Evolutionary conservation across 495 filamentous ascomycete genomes (phyloP).

Genomic region (Physcia stellaris): DNA sequence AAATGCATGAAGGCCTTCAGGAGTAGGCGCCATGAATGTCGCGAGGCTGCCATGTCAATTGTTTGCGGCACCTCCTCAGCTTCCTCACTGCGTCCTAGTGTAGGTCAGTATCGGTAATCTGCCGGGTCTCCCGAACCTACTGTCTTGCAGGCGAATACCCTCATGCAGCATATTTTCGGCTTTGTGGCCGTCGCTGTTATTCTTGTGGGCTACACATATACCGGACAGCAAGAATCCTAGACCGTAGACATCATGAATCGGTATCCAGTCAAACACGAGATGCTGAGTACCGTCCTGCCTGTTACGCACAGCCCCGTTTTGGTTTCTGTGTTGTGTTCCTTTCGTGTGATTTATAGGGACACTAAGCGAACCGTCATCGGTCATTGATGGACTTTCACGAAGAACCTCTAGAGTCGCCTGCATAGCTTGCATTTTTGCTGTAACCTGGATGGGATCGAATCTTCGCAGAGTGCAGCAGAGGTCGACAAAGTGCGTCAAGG

Average conservation of each 20-base stretch:
- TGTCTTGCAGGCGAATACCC: constrained; percentile 43
- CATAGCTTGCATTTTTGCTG: constrained; percentile 56
- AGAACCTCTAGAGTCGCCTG: constrained; percentile 53
- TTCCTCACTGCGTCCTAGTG: constrained; percentile 25
- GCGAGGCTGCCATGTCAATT: constrained; percentile 28
- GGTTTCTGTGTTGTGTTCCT: constrained; percentile 18
- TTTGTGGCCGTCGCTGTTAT: constrained; percentile 50
- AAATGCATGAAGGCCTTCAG: constrained; percentile 44
- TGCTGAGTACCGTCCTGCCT: constrained; percentile 30
- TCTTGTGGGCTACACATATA: constrained; percentile 48
- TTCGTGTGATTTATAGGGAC: constrained; percentile 49
- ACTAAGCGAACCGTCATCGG: constrained; percentile 52
- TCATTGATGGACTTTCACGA: constrained; percentile 45
- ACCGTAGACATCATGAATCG: constrained; percentile 50
- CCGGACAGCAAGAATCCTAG: constrained; percentile 66
- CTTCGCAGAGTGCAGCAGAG: constrained; percentile 62
- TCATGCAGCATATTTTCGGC: constrained; percentile 52
- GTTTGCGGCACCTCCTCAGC: constrained; percentile 33
- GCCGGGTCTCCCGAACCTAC: constrained; percentile 21
- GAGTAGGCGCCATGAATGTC: constrained; percentile 36
- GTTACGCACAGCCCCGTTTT: constrained; percentile 20
- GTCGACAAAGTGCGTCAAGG: constrained; percentile 64
- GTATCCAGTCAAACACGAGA: constrained; percentile 51
- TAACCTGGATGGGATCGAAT: constrained; percentile 43
- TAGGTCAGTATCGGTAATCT: background rate